Base-by-base conservation (phyloP, 805 yeast genomes). In the Kodamaea fukazawae region DNA sequence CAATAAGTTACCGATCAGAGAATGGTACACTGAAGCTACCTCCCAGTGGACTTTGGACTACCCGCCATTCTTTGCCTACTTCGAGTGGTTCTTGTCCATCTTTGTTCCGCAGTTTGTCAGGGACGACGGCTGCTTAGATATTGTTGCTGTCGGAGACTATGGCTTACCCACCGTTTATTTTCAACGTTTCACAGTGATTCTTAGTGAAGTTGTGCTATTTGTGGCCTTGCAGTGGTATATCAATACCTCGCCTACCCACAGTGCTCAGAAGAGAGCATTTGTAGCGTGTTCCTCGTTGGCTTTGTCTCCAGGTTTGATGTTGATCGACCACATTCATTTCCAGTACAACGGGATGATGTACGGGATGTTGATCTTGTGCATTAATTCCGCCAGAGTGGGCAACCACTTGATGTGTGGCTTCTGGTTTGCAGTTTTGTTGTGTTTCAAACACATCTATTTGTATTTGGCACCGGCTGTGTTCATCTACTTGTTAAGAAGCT, bases 21-120 rank as follows among this genome's bases (percentile, higher is more conserved):
- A 83, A 40, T 93, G 99, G 99, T 93, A 93, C 57, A 58, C 71
- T 30, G 96, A 93, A 48, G 61, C 70, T 34, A 79, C 87, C 0
- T 76, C 79, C 32, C 89, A 85, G 56, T 93, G 98, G 97, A 93
- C 98, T 0, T 66, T 93, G 29, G 99, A 93, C 60, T 93, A 91
- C 63, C 99, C 99, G 8, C 99, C 99, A 0, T 86, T 89, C 53
- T 93, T 93, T 62, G 99, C 99, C 0, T 90, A 88, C 61, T 91
- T 93, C 51, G 99, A 93, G 60, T 88, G 89, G 86, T 14, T 73
- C 2, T 58, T 93, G 34, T 72, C 95, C 0, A 81, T 72, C 37
- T 71, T 86, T 40, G 91, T 85, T 1, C 96, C 96, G 0, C 36
- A 50, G 2, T 20, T 55, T 0, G 95, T 86, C 1, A 65, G 60